phyloP scores from a whole-genome alignment of 768 basidiomycete genomes.

The Leccinum subgranulosum region DNA sequence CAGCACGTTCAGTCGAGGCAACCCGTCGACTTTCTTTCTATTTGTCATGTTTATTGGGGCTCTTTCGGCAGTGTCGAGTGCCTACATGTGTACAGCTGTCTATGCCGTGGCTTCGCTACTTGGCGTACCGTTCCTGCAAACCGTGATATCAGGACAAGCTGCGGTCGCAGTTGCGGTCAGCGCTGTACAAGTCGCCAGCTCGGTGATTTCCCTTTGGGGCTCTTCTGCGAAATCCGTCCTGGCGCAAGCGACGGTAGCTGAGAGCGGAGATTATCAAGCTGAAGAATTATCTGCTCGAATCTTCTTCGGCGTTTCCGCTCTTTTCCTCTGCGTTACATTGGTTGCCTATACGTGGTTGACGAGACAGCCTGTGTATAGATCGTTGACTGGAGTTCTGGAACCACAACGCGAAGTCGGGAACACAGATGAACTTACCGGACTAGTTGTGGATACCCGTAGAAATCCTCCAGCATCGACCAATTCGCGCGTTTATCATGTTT shows the following conservation, averaged over 20 bases:
- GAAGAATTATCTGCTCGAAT: constrained; percentile 67
- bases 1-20: constrained; percentile 58
- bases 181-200: constrained; percentile 67
- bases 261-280: constrained; percentile 39
- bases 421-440: constrained; percentile 28
- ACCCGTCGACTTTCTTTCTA: constrained; percentile 56
- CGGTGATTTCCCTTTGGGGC: constrained; percentile 55
- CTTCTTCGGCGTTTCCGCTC: constrained; percentile 69
- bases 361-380: constrained; percentile 56
- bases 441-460: constrained; percentile 33
- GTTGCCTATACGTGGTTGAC: constrained; percentile 56
- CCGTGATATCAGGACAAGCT: constrained; percentile 83
- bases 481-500: constrained; percentile 47
- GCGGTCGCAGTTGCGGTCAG: constrained; percentile 83
- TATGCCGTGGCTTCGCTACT: constrained; percentile 82
- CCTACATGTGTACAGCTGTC: constrained; percentile 75
- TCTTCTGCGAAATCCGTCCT: constrained; percentile 30
- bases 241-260: constrained; percentile 15
- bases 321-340: constrained; percentile 57
- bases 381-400: constrained; percentile 49
- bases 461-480: constrained; percentile 33
- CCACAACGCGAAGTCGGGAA: constrained; percentile 24
- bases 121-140: constrained; percentile 69
- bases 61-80: constrained; percentile 58
- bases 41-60: constrained; percentile 64